These are phyloP conservation scores for Rubia peregrina DNA, from an alignment of 305 asterid genomes.

Conservation along the genomic window DNA sequence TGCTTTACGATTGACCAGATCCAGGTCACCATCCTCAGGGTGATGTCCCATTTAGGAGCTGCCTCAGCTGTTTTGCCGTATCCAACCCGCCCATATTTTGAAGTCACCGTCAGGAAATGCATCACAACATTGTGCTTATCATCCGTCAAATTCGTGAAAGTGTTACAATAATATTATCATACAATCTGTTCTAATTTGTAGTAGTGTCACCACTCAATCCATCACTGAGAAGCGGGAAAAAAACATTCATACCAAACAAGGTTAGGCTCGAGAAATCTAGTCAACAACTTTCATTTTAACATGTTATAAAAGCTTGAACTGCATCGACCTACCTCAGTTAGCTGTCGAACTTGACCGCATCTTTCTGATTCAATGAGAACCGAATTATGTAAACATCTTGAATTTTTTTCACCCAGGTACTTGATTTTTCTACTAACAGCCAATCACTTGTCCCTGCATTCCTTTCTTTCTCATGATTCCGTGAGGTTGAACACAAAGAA, in stretches of 20 bases:
- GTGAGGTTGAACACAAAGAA: not conserved
- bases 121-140: no score
- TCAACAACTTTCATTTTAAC: not conserved
- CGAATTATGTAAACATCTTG: slow-evolving; percentile 2
- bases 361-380: slow-evolving; percentile 15
- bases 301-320: not conserved
- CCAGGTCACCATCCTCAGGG: no score
- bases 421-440: slow-evolving; percentile 23
- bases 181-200: no score
- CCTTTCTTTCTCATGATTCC: slow-evolving; percentile 35
- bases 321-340: slow-evolving; percentile 13
- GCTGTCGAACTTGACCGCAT: slow-evolving; percentile 18
- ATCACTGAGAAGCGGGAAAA: slow-evolving; percentile 21
- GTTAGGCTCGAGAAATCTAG: not conserved
- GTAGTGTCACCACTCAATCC: slow-evolving; percentile 25
- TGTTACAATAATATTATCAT: no score
- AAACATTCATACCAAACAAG: not conserved
- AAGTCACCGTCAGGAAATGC: no score
- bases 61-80: no score
- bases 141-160: no score
- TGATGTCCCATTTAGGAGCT: no score
- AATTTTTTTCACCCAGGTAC: slow-evolving; percentile 5
- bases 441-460: slow-evolving; percentile 24
- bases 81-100: no score
- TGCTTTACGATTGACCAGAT: no score